These are phyloP conservation scores for Rubia tinctorum DNA, from an alignment of 305 asterid species.

Conservation along the genomic window DNA sequence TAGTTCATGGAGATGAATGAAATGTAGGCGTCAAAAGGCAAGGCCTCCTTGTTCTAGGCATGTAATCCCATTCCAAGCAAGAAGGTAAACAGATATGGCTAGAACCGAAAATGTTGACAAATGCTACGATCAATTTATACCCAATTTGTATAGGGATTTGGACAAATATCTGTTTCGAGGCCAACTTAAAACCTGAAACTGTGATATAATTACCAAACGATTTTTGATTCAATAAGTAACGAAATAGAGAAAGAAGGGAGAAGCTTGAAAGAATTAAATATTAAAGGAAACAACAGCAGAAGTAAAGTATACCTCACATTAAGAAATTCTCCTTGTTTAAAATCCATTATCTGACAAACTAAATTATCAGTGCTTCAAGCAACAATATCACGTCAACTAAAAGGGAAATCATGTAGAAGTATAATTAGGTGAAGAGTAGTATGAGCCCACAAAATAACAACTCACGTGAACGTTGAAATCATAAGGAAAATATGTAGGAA, in stretches of 20 bases:
- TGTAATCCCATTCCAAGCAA: background rate
- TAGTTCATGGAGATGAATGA: background rate
- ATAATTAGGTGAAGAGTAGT: too few relatives aligned
- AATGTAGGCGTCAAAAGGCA: background rate
- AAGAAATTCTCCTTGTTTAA: conserved; percentile 96
- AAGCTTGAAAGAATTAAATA: background rate
- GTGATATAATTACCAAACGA: background rate
- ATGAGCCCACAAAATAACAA: conserved; percentile 4
- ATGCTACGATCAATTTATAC: background rate
- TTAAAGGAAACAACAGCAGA: conserved; percentile 2
- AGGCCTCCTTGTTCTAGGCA: background rate
- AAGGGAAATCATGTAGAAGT: background rate
- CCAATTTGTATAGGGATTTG: background rate
- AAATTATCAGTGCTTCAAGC: background rate
- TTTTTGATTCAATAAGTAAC: background rate
- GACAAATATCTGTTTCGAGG: too few relatives aligned
- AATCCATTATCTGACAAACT: conserved; percentile 84
- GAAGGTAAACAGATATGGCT: background rate
- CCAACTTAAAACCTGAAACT: background rate
- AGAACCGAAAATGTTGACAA: background rate
- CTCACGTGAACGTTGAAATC: conserved; percentile 96
- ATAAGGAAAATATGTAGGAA: conserved; percentile 70
- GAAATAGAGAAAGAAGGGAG: background rate
- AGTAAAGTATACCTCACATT: conserved; percentile 66
- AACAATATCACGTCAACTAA: background rate